phyloP scores from a whole-genome alignment of 257 asterid genomes.

The Solanum tarijense region DNA sequence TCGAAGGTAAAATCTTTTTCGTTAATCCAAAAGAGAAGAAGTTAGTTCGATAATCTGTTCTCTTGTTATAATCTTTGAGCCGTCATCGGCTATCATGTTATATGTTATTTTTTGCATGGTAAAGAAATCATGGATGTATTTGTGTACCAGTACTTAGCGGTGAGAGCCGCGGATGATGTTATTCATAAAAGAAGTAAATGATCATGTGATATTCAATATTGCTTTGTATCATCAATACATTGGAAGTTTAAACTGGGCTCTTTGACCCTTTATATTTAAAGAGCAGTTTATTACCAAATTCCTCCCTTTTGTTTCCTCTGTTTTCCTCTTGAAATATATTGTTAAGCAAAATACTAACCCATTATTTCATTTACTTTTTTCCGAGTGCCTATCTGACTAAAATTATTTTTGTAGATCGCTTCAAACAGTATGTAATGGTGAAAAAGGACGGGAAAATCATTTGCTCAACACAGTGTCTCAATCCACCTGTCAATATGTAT shows the following conservation, averaged over 20 bases:
- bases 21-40: not conserved
- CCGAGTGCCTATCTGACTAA: not conserved
- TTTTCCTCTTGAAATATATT: not conserved
- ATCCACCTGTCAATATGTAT: conserved; percentile 46
- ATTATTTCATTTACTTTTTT: not conserved
- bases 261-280: not conserved
- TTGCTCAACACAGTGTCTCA: conserved; percentile 30
- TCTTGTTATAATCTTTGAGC: not conserved
- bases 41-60: not conserved
- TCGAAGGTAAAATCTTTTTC: conserved; percentile 13
- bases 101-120: not conserved
- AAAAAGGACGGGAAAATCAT: conserved; percentile 39
- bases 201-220: not conserved
- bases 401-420: conserved; percentile 28
- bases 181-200: not conserved
- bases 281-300: not conserved
- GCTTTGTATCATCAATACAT: not conserved
- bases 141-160: not conserved
- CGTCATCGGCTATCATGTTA: not conserved
- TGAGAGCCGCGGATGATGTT: not conserved
- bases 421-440: conserved; percentile 20
- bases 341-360: not conserved
- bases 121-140: not conserved
- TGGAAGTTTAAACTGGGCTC: not conserved
- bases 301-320: not conserved